Percentiles rank a stretch among this genome's conserved stretches.
These are phyloP conservation scores for Exophiala sp. DNA, from an alignment of 2,329 filamentous ascomycete species.

Conservation along the genomic window DNA sequence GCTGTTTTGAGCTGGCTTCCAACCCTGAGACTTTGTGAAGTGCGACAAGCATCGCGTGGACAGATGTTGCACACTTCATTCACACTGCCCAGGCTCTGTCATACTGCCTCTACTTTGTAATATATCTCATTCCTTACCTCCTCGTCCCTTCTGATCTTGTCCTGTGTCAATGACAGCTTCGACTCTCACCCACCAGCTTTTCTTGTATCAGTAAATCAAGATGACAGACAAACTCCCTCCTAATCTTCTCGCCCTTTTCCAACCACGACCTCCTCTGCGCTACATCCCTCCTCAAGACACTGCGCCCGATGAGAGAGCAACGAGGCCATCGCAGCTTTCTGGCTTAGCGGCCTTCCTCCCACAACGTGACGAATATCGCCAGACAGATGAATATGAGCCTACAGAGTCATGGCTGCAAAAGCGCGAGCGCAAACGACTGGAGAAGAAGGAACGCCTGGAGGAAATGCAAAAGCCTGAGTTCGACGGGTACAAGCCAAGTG, in stretches of 20 bases:
- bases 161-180: conserved; percentile 4
- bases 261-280: conserved; percentile 84
- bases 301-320: conserved; percentile 66
- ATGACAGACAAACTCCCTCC: conserved; percentile 98
- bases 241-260: conserved; percentile 89
- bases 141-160: background rate
- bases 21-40: background rate
- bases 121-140: background rate
- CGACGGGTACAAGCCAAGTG: conserved; percentile 68
- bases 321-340: conserved; percentile 67
- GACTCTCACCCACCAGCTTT: conserved; percentile 8
- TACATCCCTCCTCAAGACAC: conserved; percentile 82
- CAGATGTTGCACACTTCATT: background rate
- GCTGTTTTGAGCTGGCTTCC: conserved; percentile 1
- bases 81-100: conserved; percentile 18
- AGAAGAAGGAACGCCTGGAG: conserved; percentile 70
- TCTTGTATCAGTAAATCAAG: conserved; percentile 30
- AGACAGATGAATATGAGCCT: conserved; percentile 70
- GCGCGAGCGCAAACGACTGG: conserved; percentile 76
- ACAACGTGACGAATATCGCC: conserved; percentile 71
- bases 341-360: conserved; percentile 74
- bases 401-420: conserved; percentile 92
- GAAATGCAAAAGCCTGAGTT: conserved; percentile 60
- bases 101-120: conserved; percentile 7
- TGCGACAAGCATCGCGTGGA: background rate